Evolutionary conservation across 2,329 filamentous ascomycete genomes (phyloP).

Genomic region (Botrytis sinoallii): DNA sequence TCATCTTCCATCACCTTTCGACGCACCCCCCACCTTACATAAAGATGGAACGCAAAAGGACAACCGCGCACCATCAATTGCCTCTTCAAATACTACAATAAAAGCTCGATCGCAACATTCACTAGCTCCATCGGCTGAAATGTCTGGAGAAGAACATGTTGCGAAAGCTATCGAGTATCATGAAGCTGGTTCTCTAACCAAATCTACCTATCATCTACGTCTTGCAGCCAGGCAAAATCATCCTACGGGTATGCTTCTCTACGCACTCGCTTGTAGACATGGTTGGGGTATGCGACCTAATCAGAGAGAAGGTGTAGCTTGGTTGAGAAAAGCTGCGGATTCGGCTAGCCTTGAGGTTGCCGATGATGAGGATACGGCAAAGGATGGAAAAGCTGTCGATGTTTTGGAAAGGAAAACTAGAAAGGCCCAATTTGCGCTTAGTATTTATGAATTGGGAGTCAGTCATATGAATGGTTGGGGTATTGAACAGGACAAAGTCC

Average conservation of each 20-base stretch:
- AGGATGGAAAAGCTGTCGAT: constrained; percentile 63
- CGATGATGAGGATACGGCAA: constrained; percentile 68
- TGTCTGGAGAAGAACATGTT: constrained; percentile 84
- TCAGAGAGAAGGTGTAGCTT: constrained; percentile 82
- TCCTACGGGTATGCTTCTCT: constrained; percentile 92
- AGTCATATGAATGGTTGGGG: constrained; percentile 99
- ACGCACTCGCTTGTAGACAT: constrained; percentile 90
- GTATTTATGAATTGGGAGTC: constrained; percentile 93
- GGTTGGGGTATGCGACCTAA: constrained; percentile 98
- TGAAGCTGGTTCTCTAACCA: constrained; percentile 79
- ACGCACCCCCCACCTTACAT: constrained; percentile 25
- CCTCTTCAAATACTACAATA: constrained; percentile 36
- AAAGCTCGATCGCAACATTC: constrained; percentile 49
- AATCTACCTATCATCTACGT: constrained; percentile 94
- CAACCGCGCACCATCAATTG: constrained; percentile 25
- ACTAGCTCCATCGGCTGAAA: constrained; percentile 57
- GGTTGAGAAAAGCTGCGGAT: constrained; percentile 89
- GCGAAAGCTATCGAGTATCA: constrained; percentile 87
- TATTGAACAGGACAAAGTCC: constrained; percentile 82
- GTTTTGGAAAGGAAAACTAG: constrained; percentile 72
- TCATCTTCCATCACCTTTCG: constrained; percentile 37
- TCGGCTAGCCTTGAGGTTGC: constrained; percentile 77
- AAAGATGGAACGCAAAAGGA: constrained; percentile 41
- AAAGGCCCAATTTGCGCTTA: constrained; percentile 89
- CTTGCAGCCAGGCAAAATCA: constrained; percentile 82